Conservation (phyloP, 768 basidiomycete genomes). For the Suillus paluster region DNA sequence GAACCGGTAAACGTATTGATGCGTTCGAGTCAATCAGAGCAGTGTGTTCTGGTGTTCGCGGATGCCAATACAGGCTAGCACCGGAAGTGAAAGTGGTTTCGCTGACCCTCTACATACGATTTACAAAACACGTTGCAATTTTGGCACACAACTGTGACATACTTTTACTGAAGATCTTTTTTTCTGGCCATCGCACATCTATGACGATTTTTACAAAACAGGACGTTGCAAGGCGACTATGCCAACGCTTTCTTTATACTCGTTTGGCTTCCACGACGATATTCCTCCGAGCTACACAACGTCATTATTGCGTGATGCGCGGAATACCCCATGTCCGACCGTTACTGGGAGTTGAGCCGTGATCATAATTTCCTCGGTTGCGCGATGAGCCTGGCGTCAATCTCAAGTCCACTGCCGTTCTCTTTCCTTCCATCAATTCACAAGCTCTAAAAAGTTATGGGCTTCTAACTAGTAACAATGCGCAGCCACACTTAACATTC, state of each 20-base stretch:
- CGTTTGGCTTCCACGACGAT: no score
- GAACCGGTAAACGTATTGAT: background rate
- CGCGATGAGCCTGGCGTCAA: background rate
- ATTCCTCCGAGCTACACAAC: no score
- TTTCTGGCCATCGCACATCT: background rate
- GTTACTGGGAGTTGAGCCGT: no score
- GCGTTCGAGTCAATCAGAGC: background rate
- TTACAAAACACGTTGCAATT: background rate
- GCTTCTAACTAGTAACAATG: no score
- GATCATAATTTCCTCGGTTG: no score
- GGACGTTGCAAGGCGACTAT: background rate
- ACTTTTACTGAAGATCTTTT: background rate
- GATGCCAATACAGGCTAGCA: background rate
- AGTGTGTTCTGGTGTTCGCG: background rate
- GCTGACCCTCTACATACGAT: background rate
- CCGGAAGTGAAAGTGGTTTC: background rate
- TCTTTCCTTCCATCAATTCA: background rate
- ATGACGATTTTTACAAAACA: background rate
- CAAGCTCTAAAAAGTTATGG: background rate
- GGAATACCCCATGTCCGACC: no score
- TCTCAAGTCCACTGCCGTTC: background rate
- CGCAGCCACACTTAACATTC: background rate
- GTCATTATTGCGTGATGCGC: no score
- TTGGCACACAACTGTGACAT: background rate
- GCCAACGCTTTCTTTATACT: no score